These are phyloP conservation scores for Heritiera fomes DNA, from an alignment of 345 rosid genomes.

Conservation along the genomic window DNA sequence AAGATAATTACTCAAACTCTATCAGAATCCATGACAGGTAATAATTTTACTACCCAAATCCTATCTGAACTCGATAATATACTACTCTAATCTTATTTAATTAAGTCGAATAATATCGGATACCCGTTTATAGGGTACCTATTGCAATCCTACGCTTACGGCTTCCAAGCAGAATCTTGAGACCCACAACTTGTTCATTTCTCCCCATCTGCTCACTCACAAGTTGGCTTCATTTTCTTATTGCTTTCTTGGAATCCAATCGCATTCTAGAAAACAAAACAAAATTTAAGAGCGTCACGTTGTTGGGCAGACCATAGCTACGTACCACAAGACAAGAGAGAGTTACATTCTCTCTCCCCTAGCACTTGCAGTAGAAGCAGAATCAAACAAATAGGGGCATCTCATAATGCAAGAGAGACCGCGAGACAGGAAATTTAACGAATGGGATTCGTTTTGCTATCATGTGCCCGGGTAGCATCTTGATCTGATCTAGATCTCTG, in stretches of 20 bases:
- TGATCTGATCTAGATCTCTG: constrained; percentile 32
- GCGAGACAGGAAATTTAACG: constrained; percentile 24
- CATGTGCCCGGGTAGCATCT: constrained; percentile 30
- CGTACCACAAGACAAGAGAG: not conserved
- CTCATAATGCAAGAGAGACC: constrained; percentile 21
- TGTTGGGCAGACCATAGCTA: not conserved
- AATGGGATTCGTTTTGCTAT: constrained; percentile 18
- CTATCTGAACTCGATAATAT: too few species aligned
- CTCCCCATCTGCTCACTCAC: constrained; percentile 26
- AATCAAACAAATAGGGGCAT: constrained; percentile 28
- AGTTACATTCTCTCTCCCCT: too few species aligned
- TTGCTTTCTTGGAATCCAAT: constrained; percentile 25
- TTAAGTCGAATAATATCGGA: too few species aligned
- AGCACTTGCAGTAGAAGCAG: constrained; percentile 14
- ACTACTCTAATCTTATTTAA: too few species aligned
- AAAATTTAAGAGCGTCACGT: constrained; percentile 6
- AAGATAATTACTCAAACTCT: too few species aligned
- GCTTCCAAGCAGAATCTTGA: too few species aligned
- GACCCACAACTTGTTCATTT: constrained; percentile 38
- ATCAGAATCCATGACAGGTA: too few species aligned
- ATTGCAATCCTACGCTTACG: too few species aligned
- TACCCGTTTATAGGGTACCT: too few species aligned
- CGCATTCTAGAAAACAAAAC: not conserved
- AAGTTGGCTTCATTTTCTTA: constrained; percentile 30
- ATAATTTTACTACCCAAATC: too few species aligned